A percentile compares a stretch with the other conserved stretches of the same genome.
These are phyloP conservation scores for Epichloe scottii DNA, from an alignment of 2,329 filamentous ascomycete genomes.

Conservation along the genomic window DNA sequence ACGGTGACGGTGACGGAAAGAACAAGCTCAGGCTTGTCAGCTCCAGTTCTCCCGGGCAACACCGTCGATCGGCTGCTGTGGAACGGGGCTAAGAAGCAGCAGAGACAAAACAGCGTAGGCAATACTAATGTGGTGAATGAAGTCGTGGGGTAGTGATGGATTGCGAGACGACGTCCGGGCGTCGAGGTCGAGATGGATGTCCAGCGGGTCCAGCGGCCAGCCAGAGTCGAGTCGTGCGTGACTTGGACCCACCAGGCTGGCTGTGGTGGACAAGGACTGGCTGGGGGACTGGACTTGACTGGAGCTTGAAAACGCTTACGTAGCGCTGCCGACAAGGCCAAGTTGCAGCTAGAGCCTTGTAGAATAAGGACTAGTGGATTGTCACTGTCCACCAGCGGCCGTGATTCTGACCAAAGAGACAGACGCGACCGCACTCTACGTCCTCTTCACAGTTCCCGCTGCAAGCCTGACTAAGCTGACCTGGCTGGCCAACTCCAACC, in stretches of 20 bases:
- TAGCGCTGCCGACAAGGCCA: no score
- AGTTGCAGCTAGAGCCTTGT: no score
- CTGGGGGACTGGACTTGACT: no score
- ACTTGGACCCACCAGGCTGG: not conserved
- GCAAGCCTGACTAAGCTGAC: not conserved
- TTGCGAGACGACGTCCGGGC: not conserved
- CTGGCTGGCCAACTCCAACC: not conserved
- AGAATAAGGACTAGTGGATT: no score
- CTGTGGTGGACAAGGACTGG: not conserved
- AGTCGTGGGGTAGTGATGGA: not conserved
- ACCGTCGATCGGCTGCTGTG: not conserved
- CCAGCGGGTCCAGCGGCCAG: no score
- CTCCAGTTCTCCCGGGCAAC: not conserved
- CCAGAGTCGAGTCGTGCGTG: no score
- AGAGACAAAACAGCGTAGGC: not conserved
- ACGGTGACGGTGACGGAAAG: conserved; percentile 54
- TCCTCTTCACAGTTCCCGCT: not conserved
- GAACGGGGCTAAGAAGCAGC: no score
- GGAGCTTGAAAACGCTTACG: no score
- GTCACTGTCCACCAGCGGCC: no score
- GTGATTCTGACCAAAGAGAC: no score
- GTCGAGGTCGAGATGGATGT: not conserved
- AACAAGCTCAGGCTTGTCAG: not conserved
- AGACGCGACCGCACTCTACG: no score
- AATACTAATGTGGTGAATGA: not conserved